Evolutionary conservation across 2,329 filamentous ascomycete species (phyloP), one percentile per base, ranked within the genome.

Genomic region (Epichloe gansuensis): DNA sequence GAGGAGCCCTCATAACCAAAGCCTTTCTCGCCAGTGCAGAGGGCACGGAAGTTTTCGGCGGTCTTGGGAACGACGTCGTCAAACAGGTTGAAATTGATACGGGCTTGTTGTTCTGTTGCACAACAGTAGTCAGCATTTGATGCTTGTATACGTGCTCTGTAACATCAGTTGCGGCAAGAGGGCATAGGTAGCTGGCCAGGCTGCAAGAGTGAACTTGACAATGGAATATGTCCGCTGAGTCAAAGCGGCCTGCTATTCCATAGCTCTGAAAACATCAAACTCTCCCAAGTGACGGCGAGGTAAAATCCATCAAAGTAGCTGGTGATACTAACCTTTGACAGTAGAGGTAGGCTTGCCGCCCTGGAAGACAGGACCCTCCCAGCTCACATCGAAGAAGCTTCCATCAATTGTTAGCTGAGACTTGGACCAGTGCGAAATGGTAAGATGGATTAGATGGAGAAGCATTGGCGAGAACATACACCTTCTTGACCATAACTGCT

Each of bases 51-150:
- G 82, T 93, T 93, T 71, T 80, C 76, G 62, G 80, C 77, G 53
- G 91, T 96, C 82, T 86, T 93, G 71, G 91, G 91, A 69, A 95
- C 89, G 57, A 83, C 78, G 61, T 89, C 80, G 69, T 91, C 80
- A 79, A 77, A 95, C 69, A 97, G 88, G 65, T 84, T 83, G 78
- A 96, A 94, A 77, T 81, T 86, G 78, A 97, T 87, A 68, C 86
- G 85, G 65, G 86, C 89, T 50, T 63, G 64, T 74, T 93, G 86
- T 57, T 72, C 88, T 89, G 28, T 41, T 13, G 25, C 34, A 13
- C 17, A 6, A 48, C 28, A 34, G 3, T 25, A 23, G 48, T 58
- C 37, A 58, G 57, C 38, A 46, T 43, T 48, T 17, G 7, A 38
- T 6, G 17, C 31, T 47, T 35, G 9, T 6, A 13, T 25, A 28